Evolutionary conservation across 768 basidiomycete species (phyloP), one percentile per base, ranked within the genome.

Genomic region (Termitomyces sp.): DNA sequence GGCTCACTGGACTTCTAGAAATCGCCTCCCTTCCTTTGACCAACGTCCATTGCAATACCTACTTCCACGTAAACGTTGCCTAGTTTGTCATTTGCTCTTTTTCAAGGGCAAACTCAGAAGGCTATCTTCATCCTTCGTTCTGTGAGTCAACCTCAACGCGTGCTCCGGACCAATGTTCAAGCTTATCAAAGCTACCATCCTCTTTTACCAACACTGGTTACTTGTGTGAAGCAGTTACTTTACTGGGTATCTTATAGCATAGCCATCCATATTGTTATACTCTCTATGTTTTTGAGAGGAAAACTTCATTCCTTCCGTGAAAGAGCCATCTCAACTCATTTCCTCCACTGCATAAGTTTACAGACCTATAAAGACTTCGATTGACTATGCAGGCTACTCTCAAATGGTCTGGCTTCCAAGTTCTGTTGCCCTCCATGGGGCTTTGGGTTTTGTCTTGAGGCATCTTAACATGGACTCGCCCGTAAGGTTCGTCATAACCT

Each of bases 401-500:
- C 3, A 54, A 38, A 68, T 68, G 65, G 20, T 52, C 46, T 66
- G 57, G 57, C 34, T 34, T 34, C 63, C n/a, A 36, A 37, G 59
- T 40, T 29, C 56, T 43, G 17, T 59, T 29, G 34, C 61, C 12
- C 38, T 50, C 20, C 58, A 48, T 57, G 12, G 48, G 29, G 43
- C 46, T 5, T 37, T 55, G 43, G 61, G 55, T n/a, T 36, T 64
- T 36, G 56, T 67, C 17, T 65, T 70, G 53, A 67, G 65, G 20
- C 68, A 68, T 29, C 69, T 70, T 54, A 64, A 63, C 49, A 69
- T 67, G 1, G 64, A 66, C 54, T 55, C 59, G 29, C 68, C 68
- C 36, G 60, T 11, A 47, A 58, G 45, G 48, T 47, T 20, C 2
- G 56, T 43, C 56, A 11, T 25, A 46, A 20, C 45, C 17, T 47